phyloP scores from a whole-genome alignment of 257 asterid genomes.

The Linderniella brevidens region DNA sequence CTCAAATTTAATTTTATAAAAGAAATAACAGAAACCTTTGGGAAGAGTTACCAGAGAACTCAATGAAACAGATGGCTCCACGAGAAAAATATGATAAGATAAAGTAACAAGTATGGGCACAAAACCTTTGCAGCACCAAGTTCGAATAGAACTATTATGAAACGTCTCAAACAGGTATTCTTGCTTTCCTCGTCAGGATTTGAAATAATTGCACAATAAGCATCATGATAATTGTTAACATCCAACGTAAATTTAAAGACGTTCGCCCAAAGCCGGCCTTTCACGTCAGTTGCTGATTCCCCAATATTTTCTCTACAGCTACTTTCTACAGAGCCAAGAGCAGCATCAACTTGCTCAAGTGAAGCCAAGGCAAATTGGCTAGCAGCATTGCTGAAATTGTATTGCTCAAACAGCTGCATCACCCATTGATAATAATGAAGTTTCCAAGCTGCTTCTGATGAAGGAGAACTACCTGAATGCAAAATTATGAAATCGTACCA shows the following conservation, averaged over 20 bases:
- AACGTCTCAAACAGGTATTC: slow-evolving; percentile 81
- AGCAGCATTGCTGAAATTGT: slow-evolving; percentile 77
- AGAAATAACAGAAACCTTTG: not conserved
- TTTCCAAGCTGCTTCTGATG: slow-evolving; percentile 61
- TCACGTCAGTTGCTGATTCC: slow-evolving; percentile 55
- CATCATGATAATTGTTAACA: slow-evolving; percentile 59
- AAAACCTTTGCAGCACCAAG: slow-evolving; percentile 79
- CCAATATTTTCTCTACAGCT: slow-evolving; percentile 25
- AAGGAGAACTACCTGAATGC: slow-evolving; percentile 40
- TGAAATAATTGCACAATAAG: slow-evolving; percentile 84
- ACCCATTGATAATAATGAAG: slow-evolving; percentile 90
- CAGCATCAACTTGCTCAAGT: slow-evolving; percentile 95
- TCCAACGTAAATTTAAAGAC: slow-evolving; percentile 73
- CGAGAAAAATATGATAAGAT: slow-evolving; percentile 16
- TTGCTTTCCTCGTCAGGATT: slow-evolving; percentile 96
- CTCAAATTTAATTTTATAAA: too few relatives aligned
- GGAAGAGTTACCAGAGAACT: not conserved
- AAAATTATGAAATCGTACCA: slow-evolving; percentile 9
- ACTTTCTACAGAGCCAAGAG: slow-evolving; percentile 32
- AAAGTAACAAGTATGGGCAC: slow-evolving; percentile 4
- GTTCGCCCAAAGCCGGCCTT: slow-evolving; percentile 89
- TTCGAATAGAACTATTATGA: slow-evolving; percentile 78
- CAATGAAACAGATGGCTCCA: slow-evolving; percentile 7
- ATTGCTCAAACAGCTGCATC: slow-evolving; percentile 91
- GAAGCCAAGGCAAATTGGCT: slow-evolving; percentile 80